A percentile compares a stretch with the other conserved stretches of the same genome.
phyloP scores from a whole-genome alignment of 495 filamentous ascomycete genomes.

The Chaetomium tenue region DNA sequence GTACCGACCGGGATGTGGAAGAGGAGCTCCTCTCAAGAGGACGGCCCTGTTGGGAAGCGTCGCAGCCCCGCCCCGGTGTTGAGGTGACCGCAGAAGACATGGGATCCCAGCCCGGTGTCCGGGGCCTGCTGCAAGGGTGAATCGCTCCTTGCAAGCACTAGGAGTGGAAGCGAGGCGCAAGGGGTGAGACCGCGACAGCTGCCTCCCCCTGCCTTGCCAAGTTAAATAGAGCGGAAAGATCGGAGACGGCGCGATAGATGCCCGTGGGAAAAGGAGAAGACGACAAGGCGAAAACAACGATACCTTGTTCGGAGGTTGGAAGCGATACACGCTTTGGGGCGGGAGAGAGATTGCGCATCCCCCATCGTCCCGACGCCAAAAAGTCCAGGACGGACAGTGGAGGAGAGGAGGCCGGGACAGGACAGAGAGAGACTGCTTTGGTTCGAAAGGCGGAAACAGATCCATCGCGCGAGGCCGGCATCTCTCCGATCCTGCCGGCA shows the following conservation, averaged over 20 bases:
- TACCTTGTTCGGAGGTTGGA: not conserved
- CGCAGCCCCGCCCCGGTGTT: constrained; percentile 19
- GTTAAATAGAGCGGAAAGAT: constrained; percentile 22
- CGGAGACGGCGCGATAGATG: not conserved
- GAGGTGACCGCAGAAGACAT: constrained; percentile 15
- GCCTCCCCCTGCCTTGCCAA: constrained; percentile 25
- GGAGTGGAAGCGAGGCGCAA: constrained; percentile 34
- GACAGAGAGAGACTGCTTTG: not conserved
- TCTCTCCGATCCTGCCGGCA: constrained; percentile 1
- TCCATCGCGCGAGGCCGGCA: not conserved
- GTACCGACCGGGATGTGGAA: constrained; percentile 22
- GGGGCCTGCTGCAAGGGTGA: constrained; percentile 25
- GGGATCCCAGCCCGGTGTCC: constrained; percentile 13
- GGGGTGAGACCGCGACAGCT: constrained; percentile 10
- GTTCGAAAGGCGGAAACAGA: not conserved
- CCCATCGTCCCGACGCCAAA: too few species aligned
- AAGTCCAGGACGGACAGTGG: too few species aligned
- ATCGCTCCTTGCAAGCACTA: constrained; percentile 29
- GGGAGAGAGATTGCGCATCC: not conserved
- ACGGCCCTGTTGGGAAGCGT: not conserved
- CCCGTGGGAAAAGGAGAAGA: not conserved
- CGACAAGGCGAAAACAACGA: not conserved
- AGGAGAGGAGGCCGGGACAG: too few species aligned
- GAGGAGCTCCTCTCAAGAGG: constrained; percentile 5
- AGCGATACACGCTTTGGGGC: not conserved